A percentile compares a stretch with the other conserved stretches of the same genome.
Evolutionary conservation across 306 rosid genomes (phyloP).

Genomic region (Vachellia pachyceras): DNA sequence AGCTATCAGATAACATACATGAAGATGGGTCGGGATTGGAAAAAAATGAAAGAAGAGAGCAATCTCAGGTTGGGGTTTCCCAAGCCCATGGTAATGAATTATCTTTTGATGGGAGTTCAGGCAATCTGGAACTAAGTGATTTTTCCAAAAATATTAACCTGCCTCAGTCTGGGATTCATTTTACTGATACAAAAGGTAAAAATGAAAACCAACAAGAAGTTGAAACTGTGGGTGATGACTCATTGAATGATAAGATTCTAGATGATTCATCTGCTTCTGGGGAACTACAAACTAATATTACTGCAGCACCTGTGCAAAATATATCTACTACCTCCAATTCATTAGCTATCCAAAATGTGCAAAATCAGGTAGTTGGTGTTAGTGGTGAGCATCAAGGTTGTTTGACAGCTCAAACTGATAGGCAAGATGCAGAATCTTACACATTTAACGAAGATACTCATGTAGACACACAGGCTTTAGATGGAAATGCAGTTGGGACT

Average conservation of each 20-base stretch:
- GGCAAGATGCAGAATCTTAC: conserved; percentile 40
- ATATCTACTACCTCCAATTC: conserved; percentile 41
- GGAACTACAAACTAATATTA: conserved; percentile 37
- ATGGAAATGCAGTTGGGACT: conserved; percentile 35
- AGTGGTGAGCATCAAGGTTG: conserved; percentile 39
- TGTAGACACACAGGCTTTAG: conserved; percentile 37
- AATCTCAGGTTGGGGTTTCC: conserved; percentile 50
- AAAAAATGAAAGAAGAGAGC: conserved; percentile 48
- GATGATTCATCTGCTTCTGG: conserved; percentile 52
- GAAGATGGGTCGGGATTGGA: conserved; percentile 50
- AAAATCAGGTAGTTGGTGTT: conserved; percentile 42
- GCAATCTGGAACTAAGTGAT: conserved; percentile 45
- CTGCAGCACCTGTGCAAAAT: conserved; percentile 43
- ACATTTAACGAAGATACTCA: conserved; percentile 38
- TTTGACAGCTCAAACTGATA: conserved; percentile 31
- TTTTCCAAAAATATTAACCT: conserved; percentile 41
- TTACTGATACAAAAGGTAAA: conserved; percentile 47
- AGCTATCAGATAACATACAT: conserved; percentile 44
- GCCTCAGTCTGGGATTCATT: conserved; percentile 39
- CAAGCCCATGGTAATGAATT: conserved; percentile 43
- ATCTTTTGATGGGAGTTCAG: conserved; percentile 54
- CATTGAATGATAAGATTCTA: conserved; percentile 40
- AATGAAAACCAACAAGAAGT: conserved; percentile 37
- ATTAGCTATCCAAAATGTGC: conserved; percentile 43
- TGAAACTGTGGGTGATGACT: conserved; percentile 42